Evolutionary conservation across 176 grass and related monocot species (phyloP).

Genomic region (Cenchrus fungigraminus): DNA sequence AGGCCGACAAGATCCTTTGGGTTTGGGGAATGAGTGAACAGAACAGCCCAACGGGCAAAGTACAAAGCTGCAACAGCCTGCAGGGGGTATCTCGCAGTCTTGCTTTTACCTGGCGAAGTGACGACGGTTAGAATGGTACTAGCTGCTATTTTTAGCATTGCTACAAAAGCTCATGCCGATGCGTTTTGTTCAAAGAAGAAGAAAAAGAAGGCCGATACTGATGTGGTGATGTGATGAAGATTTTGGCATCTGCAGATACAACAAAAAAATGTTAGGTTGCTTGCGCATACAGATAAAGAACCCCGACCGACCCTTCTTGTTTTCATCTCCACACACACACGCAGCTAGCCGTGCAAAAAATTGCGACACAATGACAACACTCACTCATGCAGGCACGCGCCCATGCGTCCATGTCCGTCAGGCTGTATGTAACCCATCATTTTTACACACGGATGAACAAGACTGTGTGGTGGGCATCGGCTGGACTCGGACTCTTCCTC

Average conservation of each 20-base stretch:
- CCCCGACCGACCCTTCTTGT: too few relatives aligned
- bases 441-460: background rate
- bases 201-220: too few relatives aligned
- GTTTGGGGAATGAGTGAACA: background rate
- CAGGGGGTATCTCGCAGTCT: too few relatives aligned
- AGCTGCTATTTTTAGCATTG: too few relatives aligned
- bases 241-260: too few relatives aligned
- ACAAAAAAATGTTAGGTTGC: background rate
- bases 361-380: background rate
- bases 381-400: background rate
- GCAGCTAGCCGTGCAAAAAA: background rate
- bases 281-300: background rate
- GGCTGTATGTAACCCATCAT: background rate
- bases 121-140: too few relatives aligned
- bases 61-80: background rate
- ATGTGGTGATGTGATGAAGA: too few relatives aligned
- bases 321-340: background rate
- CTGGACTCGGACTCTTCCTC: conserved; percentile 24
- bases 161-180: too few relatives aligned
- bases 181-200: too few relatives aligned
- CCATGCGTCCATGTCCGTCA: background rate
- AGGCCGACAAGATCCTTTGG: background rate
- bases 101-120: background rate
- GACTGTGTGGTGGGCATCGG: background rate
- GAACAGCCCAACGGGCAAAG: background rate